Conservation (phyloP, 1,139 yeast species). For the Lipomyces yarrowii region DNA sequence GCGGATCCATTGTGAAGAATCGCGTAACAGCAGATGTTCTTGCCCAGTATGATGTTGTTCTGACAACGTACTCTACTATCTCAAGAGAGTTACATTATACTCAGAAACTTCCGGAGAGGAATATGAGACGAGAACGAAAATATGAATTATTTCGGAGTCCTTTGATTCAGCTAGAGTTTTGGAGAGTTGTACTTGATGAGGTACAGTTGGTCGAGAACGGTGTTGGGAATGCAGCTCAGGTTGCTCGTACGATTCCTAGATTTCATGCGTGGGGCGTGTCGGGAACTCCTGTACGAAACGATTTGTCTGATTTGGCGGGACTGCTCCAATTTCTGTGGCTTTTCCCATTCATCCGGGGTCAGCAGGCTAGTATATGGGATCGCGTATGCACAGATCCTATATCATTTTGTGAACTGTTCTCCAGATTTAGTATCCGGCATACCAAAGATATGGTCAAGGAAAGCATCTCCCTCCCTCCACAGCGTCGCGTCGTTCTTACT, state of each 20-base stretch:
- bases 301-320: slow-evolving; percentile 68
- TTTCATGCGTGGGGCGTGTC: slow-evolving; percentile 96
- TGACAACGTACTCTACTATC: slow-evolving; percentile 73
- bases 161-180: slow-evolving; percentile 77
- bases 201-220: slow-evolving; percentile 88
- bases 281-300: slow-evolving; percentile 83
- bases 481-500: slow-evolving; percentile 65
- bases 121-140: slow-evolving; percentile 50
- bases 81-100: slow-evolving; percentile 83
- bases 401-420: slow-evolving; percentile 55
- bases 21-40: slow-evolving; percentile 51
- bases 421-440: slow-evolving; percentile 65
- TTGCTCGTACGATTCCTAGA: slow-evolving; percentile 78
- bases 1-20: slow-evolving; percentile 33
- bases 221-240: slow-evolving; percentile 73
- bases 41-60: slow-evolving; percentile 69
- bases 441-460: slow-evolving; percentile 79
- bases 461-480: slow-evolving; percentile 78
- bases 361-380: slow-evolving; percentile 39
- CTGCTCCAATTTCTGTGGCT: slow-evolving; percentile 66
- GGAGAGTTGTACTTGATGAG: slow-evolving; percentile 89
- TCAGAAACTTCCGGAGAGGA: slow-evolving; percentile 58
- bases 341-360: slow-evolving; percentile 57
- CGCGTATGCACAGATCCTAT: slow-evolving; percentile 36
- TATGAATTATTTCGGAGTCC: slow-evolving; percentile 49